Evolutionary conservation across 2,329 filamentous ascomycete genomes (phyloP), one percentile per base, ranked within the genome.

Genomic region (Cercospora sp.): DNA sequence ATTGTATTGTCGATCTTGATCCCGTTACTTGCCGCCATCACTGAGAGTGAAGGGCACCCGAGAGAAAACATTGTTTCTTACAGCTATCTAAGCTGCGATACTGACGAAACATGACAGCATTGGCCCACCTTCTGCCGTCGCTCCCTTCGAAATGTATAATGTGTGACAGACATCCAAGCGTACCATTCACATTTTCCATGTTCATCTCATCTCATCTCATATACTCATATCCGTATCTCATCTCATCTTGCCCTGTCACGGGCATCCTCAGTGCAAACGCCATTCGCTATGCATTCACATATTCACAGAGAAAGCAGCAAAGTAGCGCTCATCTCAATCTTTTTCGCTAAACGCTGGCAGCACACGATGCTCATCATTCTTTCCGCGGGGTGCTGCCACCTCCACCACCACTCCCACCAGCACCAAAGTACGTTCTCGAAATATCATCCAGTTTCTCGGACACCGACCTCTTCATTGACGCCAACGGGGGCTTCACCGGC

Each of bases 261-360:
- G 16, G 36, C 30, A 30, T n/a, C 28, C 23, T n/a, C 26, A 58
- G 12, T 28, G 26, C 23, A 36, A 66, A 66, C 64, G 58, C 64
- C 64, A 53, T 26, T 48, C 58, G 64, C 64, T 66, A 66, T 66
- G 64, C 64, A 66, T 33, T 61, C 33, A 28, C 59, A 61, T 42
- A 61, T 30, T 30, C 53, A 20, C 26, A 58, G 53, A 58, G 26
- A 30, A 6, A 58, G 26, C 26, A 31, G 30, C 26, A 10, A 18
- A 31, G 3, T 4, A 26, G 9, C 53, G 53, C 53, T 58, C 26
- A 13, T 3, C 20, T 23, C 12, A 7, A 23, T 23, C 18, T 20
- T 23, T 7, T 1, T 51, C 45, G 45, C 20, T 51, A 23, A 23
- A 51, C 45, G 45, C 45, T 13, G 20, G 45, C 5, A 26, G 45